Conservation (phyloP, 257 asterid genomes). For the Solanum microdontum region DNA sequence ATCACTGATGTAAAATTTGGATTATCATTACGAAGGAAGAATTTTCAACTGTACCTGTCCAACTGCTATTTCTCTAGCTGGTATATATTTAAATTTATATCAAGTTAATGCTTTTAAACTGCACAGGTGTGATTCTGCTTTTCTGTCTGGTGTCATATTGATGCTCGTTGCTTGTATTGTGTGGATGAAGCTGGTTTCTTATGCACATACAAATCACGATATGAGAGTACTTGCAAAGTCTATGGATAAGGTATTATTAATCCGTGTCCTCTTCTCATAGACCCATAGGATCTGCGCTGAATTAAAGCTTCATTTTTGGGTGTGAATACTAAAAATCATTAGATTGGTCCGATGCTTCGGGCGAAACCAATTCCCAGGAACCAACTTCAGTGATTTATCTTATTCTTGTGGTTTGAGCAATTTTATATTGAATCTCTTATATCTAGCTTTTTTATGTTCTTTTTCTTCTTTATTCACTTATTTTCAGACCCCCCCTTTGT, state of each 20-base stretch:
- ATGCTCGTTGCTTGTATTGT: slow-evolving; percentile 74
- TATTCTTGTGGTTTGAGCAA: neutral
- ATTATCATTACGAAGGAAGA: neutral
- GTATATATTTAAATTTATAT: neutral
- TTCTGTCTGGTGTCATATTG: slow-evolving; percentile 70
- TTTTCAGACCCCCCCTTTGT: neutral
- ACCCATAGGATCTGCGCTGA: neutral
- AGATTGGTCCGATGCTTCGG: neutral
- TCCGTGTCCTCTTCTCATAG: neutral
- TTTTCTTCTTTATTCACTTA: neutral
- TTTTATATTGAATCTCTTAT: neutral
- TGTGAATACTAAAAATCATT: neutral
- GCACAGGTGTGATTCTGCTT: slow-evolving; percentile 90
- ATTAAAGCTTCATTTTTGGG: neutral
- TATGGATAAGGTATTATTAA: slow-evolving; percentile 52
- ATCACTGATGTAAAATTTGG: neutral
- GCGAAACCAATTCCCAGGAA: neutral
- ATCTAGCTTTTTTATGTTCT: neutral
- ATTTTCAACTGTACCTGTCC: neutral
- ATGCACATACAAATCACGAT: slow-evolving; percentile 89
- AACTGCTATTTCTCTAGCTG: neutral
- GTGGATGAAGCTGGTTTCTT: slow-evolving; percentile 92
- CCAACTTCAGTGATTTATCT: neutral
- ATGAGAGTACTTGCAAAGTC: slow-evolving; percentile 68
- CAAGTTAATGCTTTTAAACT: slow-evolving; percentile 9